phyloP scores from a whole-genome alignment of 805 yeast genomes.

The Yamadazyma ubonensis region DNA sequence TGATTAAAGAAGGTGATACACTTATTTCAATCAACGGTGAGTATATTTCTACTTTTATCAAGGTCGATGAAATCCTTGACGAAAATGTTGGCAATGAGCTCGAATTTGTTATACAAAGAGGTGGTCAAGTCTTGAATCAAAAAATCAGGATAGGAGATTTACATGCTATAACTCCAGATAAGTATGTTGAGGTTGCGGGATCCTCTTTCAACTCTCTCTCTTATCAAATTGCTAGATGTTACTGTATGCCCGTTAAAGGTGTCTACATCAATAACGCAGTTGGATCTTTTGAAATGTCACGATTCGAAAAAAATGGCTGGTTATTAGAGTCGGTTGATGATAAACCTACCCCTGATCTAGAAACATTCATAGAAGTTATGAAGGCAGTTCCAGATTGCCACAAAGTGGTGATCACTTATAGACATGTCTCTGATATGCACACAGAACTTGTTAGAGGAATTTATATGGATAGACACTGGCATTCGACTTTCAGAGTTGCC shows the following conservation, averaged over 20 bases:
- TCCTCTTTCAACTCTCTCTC: conserved; percentile 83
- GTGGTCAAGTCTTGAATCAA: conserved; percentile 58
- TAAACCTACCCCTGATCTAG: conserved; percentile 68
- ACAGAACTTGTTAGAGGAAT: conserved; percentile 65
- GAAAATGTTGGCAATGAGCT: conserved; percentile 59
- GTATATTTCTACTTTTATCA: conserved; percentile 65
- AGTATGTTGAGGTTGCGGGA: conserved; percentile 81
- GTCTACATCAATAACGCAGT: conserved; percentile 76
- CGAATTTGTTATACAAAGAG: conserved; percentile 64
- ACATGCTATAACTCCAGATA: conserved; percentile 78
- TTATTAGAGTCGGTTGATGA: conserved; percentile 76
- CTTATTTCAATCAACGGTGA: conserved; percentile 69
- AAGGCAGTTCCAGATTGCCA: conserved; percentile 71
- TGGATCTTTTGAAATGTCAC: conserved; percentile 67
- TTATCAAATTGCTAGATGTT: conserved; percentile 84
- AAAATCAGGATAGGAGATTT: conserved; percentile 65
- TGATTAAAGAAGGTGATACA: conserved; percentile 82
- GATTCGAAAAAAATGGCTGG: conserved; percentile 72
- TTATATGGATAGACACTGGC: conserved; percentile 85
- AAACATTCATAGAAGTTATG: conserved; percentile 77
- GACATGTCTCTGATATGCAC: conserved; percentile 80
- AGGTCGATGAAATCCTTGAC: conserved; percentile 83
- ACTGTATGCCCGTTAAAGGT: conserved; percentile 81
- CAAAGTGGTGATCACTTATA: conserved; percentile 66
- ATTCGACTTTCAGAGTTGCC: conserved; percentile 66